Conservation (phyloP, 139 green algal species). For the Closterium sp. region DNA sequence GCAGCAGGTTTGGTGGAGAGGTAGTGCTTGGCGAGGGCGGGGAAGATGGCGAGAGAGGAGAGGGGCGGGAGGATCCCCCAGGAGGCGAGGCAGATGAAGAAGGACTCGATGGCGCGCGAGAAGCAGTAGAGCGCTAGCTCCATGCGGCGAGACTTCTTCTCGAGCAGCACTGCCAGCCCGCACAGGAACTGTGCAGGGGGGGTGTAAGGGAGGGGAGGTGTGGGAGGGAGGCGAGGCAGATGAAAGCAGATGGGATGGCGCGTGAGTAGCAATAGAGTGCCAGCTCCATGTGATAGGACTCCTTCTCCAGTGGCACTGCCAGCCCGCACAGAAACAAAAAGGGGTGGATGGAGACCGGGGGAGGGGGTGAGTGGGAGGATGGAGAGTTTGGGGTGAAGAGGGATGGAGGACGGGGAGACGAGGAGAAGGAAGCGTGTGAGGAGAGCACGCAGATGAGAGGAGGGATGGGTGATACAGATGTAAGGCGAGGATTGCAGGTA, state of each 20-base stretch:
- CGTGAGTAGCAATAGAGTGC: conserved; percentile 79
- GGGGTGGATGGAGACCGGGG: not conserved
- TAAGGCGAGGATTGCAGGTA: not conserved
- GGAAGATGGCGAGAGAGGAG: not conserved
- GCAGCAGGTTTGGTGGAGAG: not conserved
- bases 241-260: conserved; percentile 71
- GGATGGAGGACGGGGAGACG: not conserved
- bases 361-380: not conserved
- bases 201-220: conserved; percentile 33
- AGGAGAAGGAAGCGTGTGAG: not conserved
- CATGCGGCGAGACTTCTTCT: conserved; percentile 92
- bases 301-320: conserved; percentile 86
- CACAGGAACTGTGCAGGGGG: conserved; percentile 31
- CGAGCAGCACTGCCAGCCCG: conserved; percentile 74
- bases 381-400: conserved; percentile 22
- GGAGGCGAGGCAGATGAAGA: conserved; percentile 59
- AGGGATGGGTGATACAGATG: not conserved
- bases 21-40: not conserved
- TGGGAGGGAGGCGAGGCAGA: conserved; percentile 58
- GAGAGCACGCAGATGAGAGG: not conserved
- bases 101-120: conserved; percentile 70
- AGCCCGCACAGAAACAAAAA: conserved; percentile 57
- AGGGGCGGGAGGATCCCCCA: conserved; percentile 56
- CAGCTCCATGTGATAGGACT: conserved; percentile 89
- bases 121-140: conserved; percentile 90